Base-by-base conservation (phyloP, 225 moss, liverwort and hornwort genomes). In the Takakia lepidozioides region DNA sequence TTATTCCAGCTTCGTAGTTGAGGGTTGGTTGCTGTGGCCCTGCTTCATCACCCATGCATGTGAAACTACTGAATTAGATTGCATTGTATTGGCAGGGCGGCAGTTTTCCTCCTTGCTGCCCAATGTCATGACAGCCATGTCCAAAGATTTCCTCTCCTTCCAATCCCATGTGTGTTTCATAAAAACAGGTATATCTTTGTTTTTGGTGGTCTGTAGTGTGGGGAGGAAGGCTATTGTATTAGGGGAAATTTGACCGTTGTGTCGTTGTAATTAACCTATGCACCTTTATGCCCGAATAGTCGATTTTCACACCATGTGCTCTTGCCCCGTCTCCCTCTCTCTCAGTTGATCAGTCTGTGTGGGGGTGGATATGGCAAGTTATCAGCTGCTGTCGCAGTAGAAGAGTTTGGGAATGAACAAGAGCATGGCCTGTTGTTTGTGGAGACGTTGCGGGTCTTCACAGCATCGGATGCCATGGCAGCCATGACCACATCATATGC, bases 401-500 rank as follows among this genome's bases (percentile, higher is more conserved):
- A 85, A 62, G 87, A 92, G 51, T 87, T 92, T 69, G 92, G 92
- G 49, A 74, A 84, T 53, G 84, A 85, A 74, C 64, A 69, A 59
- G 87, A 92, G 48, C 82, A 92, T 42, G 87, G 84, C 43, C 55
- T 80, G 49, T 69, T 92, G 45, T 82, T 92, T 54, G 84, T 92
- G 58, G 76, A 92, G 71, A 84, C 79, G 15, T 75, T 92, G 56
- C 75, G 79, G 43, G 74, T 78, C 28, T 80, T 92, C 61, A 92
- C 84, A 34, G 71, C 71, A 42, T 92, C 92, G 16, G 87, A 92
- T 41, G 80, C 92, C 25, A 80, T 92, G 82, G 65, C 80, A 35
- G 67, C 76, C 45, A 87, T 92, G 92, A 92, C 68, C 39, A 87
- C 84, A 57, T 87, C 92, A 41, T 92, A 92, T 62, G 80, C 92